phyloP scores from a whole-genome alignment of 192 early-diverging fungal species.

The Pecoramyces ruminantium region DNA sequence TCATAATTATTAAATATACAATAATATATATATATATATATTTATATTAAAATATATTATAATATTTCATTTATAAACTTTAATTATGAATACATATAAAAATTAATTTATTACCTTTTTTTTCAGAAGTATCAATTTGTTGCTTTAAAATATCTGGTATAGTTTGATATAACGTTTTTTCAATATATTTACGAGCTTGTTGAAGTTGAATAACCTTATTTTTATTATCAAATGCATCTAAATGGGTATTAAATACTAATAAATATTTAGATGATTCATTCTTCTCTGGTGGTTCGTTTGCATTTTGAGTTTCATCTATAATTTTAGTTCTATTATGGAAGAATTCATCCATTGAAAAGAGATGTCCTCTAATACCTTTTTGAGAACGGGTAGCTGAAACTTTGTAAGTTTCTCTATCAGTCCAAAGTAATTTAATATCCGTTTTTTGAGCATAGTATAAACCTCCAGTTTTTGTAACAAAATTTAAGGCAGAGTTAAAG shows the following conservation, averaged over 20 bases:
- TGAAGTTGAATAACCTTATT: background rate
- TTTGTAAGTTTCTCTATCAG: background rate
- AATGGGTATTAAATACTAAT: background rate
- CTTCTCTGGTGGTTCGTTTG: background rate
- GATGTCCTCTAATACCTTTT: background rate
- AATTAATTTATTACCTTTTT: background rate
- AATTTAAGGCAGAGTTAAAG: background rate
- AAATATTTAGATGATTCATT: background rate
- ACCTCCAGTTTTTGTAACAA: background rate
- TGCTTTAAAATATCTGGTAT: background rate
- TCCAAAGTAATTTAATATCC: background rate
- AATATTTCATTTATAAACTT: too few relatives aligned
- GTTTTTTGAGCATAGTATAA: background rate
- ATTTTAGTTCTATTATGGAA: background rate
- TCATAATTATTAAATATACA: too few relatives aligned
- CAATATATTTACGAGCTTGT: background rate
- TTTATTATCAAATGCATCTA: background rate
- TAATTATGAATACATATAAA: too few relatives aligned
- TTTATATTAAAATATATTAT: too few relatives aligned
- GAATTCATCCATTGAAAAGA: background rate
- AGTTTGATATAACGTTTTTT: background rate
- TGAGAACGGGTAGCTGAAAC: background rate
- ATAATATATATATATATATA: too few relatives aligned
- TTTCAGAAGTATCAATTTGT: background rate
- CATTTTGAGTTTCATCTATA: background rate